A percentile compares a stretch with the other conserved stretches of the same genome.
Conservation (phyloP, 345 rosid genomes). For the Corchorus capsularis region DNA sequence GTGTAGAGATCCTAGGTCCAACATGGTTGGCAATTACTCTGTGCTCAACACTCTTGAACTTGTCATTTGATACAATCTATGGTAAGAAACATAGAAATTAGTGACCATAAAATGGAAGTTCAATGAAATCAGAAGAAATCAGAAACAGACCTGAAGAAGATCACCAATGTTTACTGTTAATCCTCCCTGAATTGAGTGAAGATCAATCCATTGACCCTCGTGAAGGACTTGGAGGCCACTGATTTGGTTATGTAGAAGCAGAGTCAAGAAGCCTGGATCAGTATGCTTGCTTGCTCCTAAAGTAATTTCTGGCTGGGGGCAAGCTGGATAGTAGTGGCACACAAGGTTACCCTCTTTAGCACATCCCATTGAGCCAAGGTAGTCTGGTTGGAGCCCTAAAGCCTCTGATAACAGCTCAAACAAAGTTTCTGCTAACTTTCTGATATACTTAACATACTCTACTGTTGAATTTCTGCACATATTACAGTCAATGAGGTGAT, state of each 20-base stretch:
- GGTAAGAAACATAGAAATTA: not conserved
- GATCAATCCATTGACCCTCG: conserved; percentile 18
- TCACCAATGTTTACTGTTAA: conserved; percentile 22
- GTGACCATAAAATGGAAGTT: not conserved
- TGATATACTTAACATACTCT: not conserved
- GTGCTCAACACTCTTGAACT: conserved; percentile 25
- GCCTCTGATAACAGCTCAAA: conserved; percentile 30
- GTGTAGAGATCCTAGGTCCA: conserved; percentile 21
- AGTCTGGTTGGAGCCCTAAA: conserved; percentile 18
- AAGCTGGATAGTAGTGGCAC: conserved; percentile 33
- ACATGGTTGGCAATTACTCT: conserved; percentile 12
- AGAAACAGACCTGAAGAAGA: conserved; percentile 15
- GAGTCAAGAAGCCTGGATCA: conserved; percentile 11
- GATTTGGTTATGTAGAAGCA: not conserved
- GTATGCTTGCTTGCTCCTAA: conserved; percentile 22
- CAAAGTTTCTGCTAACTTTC: not conserved
- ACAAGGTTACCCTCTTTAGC: conserved; percentile 14
- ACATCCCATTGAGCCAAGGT: conserved; percentile 25
- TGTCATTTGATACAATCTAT: conserved; percentile 30
- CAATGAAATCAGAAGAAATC: not conserved
- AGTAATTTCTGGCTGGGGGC: conserved; percentile 35
- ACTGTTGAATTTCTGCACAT: not conserved
- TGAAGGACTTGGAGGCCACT: conserved; percentile 10
- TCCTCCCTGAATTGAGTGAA: conserved; percentile 7
- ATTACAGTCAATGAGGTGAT: no score